phyloP scores from a whole-genome alignment of 192 early-diverging fungal species.

The Rhizophagus clarus region DNA sequence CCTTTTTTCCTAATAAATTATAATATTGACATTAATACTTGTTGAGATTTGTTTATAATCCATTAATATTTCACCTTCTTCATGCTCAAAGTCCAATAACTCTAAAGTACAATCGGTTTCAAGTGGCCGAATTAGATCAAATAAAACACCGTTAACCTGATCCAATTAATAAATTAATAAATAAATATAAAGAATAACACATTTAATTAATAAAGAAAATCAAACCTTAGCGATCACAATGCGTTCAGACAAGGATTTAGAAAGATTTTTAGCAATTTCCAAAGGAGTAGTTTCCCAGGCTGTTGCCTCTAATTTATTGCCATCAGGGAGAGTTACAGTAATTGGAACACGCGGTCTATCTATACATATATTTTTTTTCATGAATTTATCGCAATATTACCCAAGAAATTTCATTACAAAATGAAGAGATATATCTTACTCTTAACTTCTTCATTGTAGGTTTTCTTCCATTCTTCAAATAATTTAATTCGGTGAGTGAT shows the following conservation, averaged over 20 bases:
- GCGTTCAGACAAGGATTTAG: constrained; percentile 88
- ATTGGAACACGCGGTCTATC: constrained; percentile 76
- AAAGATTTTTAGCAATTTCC: constrained; percentile 84
- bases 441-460: constrained; percentile 30
- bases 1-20: constrained; percentile 58
- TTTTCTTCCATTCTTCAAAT: constrained; percentile 29
- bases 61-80: constrained; percentile 60
- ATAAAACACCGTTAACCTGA: constrained; percentile 78
- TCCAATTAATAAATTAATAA: neutral
- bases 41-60: neutral
- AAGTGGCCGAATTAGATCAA: constrained; percentile 86
- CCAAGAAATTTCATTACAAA: neutral
- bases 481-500: constrained; percentile 67
- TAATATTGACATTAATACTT: neutral
- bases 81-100: constrained; percentile 92
- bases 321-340: constrained; percentile 88
- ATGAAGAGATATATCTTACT: neutral
- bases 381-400: neutral
- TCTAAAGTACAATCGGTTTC: constrained; percentile 81
- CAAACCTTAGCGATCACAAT: constrained; percentile 91
- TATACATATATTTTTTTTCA: constrained; percentile 35
- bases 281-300: constrained; percentile 96
- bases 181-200: neutral
- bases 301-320: constrained; percentile 72
- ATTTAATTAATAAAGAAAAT: neutral